These are phyloP conservation scores for Cladophialophora yegresii DNA, from an alignment of 2,329 filamentous ascomycete species.

Conservation along the genomic window DNA sequence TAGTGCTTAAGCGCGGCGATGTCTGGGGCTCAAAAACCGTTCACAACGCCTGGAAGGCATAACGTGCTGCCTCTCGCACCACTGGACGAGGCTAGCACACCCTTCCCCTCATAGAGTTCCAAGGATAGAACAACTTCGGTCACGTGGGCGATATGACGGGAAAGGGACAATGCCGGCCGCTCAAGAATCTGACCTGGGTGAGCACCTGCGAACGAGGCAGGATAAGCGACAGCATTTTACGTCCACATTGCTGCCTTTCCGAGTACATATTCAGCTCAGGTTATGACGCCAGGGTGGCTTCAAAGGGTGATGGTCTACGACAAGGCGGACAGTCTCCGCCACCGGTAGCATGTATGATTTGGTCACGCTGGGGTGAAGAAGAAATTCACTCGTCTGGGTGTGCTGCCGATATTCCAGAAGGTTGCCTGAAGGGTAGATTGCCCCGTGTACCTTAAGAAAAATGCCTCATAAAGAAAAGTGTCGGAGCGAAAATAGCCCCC, in stretches of 20 bases:
- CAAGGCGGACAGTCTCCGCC: constrained; percentile 11
- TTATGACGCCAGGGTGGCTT: constrained; percentile 3
- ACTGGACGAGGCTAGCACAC: constrained; percentile 1
- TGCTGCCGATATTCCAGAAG: constrained; percentile 15
- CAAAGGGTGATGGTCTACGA: background rate
- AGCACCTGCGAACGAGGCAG: constrained; percentile 20
- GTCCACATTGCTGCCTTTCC: background rate
- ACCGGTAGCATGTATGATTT: constrained; percentile 7
- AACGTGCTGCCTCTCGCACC: background rate
- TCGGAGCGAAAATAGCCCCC: background rate
- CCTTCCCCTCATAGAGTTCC: background rate
- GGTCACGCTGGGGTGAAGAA: background rate
- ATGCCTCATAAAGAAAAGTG: constrained; percentile 12
- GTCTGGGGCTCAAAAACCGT: constrained; percentile 78
- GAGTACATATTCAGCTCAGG: constrained; percentile 7
- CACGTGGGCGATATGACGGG: constrained; percentile 13
- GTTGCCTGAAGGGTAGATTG: constrained; percentile 9
- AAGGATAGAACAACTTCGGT: constrained; percentile 6
- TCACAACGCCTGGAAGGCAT: constrained; percentile 75
- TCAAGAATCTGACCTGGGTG: constrained; percentile 24
- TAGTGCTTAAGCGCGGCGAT: constrained; percentile 79
- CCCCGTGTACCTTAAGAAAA: constrained; percentile 3
- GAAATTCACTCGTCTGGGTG: constrained; percentile 12
- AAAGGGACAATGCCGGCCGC: background rate
- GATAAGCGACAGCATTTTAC: background rate